Evolutionary conservation across 2,329 filamentous ascomycete genomes (phyloP).

Genomic region (Xylaria sp.): DNA sequence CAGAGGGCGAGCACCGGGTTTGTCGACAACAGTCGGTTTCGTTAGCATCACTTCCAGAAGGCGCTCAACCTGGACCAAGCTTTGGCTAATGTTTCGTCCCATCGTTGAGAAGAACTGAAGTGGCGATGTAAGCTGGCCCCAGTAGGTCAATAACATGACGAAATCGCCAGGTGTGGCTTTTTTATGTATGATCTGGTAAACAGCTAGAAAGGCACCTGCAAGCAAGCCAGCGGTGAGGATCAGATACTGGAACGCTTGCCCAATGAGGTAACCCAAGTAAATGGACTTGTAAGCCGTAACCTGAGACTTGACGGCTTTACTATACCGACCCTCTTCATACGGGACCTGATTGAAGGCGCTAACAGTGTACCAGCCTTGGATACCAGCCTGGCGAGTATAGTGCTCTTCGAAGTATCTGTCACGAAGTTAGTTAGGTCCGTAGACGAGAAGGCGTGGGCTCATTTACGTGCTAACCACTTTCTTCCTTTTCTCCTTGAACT

Average conservation of each 20-base stretch:
- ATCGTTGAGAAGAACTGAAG: conserved; percentile 74
- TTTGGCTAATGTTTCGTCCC: conserved; percentile 65
- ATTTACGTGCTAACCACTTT: conserved; percentile 61
- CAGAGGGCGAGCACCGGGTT: conserved; percentile 61
- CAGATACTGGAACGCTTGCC: conserved; percentile 67
- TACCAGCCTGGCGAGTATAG: conserved; percentile 65
- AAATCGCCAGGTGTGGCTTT: conserved; percentile 73
- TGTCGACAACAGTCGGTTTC: conserved; percentile 65
- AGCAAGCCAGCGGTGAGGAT: conserved; percentile 77
- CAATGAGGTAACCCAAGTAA: conserved; percentile 60
- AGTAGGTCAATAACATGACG: conserved; percentile 77
- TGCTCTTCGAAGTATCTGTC: conserved; percentile 63
- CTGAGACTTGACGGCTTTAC: conserved; percentile 59
- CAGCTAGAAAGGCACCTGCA: conserved; percentile 68
- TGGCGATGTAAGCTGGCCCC: conserved; percentile 77
- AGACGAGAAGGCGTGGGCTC: neutral
- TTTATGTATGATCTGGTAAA: conserved; percentile 73
- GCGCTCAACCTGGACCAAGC: conserved; percentile 68
- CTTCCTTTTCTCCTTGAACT: conserved; percentile 61
- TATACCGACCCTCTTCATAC: conserved; percentile 66
- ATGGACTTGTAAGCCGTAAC: conserved; percentile 54
- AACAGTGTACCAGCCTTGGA: conserved; percentile 69
- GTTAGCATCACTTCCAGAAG: conserved; percentile 68
- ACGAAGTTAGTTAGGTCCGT: conserved; percentile 9
- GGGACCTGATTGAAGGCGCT: conserved; percentile 69